These are phyloP conservation scores for Cladosporium velox DNA, from an alignment of 2,329 filamentous ascomycete genomes.

Conservation along the genomic window DNA sequence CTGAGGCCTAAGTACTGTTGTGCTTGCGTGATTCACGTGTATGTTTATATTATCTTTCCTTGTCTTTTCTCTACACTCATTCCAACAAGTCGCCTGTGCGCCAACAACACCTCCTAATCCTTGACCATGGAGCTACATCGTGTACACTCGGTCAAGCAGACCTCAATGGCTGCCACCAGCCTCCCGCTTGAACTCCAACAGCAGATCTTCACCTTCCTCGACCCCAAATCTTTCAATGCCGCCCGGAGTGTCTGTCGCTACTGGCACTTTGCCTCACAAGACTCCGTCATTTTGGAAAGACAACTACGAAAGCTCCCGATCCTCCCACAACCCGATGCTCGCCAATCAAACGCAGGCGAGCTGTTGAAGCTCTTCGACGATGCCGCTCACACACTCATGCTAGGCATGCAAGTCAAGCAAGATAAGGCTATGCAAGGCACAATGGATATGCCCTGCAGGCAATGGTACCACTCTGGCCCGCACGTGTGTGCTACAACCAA, in stretches of 20 bases:
- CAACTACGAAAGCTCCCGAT: constrained; percentile 37
- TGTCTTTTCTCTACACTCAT: neutral
- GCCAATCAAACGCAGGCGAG: constrained; percentile 26
- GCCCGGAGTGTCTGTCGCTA: constrained; percentile 37
- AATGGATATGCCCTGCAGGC: constrained; percentile 23
- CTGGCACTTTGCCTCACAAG: constrained; percentile 37
- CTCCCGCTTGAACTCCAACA: constrained; percentile 40
- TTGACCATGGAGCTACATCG: constrained; percentile 16
- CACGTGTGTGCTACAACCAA: constrained; percentile 30
- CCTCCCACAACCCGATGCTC: constrained; percentile 29
- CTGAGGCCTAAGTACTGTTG: constrained; percentile 8
- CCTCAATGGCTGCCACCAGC: constrained; percentile 28
- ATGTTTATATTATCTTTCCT: neutral
- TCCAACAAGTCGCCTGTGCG: neutral
- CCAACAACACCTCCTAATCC: neutral
- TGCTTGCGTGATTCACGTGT: neutral
- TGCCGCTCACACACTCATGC: constrained; percentile 36
- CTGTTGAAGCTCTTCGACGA: constrained; percentile 33
- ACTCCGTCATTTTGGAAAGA: constrained; percentile 32
- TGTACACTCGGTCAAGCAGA: constrained; percentile 20
- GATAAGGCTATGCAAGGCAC: constrained; percentile 26
- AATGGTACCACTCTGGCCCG: constrained; percentile 27
- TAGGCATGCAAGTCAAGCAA: constrained; percentile 32
- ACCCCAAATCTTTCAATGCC: constrained; percentile 36
- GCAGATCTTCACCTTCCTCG: constrained; percentile 37